A percentile compares a stretch with the other conserved stretches of the same genome.
These are phyloP conservation scores for Trifolium subterraneum DNA, from an alignment of 306 rosid genomes.

Conservation along the genomic window DNA sequence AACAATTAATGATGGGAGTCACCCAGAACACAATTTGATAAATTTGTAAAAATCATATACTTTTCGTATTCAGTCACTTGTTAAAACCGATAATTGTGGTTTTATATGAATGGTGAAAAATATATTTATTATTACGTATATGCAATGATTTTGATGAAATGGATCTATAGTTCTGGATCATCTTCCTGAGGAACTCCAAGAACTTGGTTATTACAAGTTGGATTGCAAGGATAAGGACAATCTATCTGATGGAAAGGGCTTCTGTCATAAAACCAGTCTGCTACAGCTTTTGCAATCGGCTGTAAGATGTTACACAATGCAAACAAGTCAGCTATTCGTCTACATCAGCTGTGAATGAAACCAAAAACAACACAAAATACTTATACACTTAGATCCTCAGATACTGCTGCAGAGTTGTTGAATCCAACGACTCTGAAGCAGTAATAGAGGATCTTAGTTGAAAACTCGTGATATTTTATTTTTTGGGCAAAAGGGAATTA, in stretches of 20 bases:
- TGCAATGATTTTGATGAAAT: conserved; percentile 32
- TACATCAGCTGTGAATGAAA: not conserved
- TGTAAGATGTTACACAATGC: conserved; percentile 46
- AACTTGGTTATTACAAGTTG: conserved; percentile 73
- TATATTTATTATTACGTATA: conserved; percentile 11
- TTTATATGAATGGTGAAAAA: conserved; percentile 40
- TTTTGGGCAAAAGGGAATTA: not conserved
- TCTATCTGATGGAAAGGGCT: conserved; percentile 69
- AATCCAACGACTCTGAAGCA: not conserved
- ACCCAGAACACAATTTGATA: no score
- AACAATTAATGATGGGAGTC: no score
- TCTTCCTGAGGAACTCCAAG: conserved; percentile 34
- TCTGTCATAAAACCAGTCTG: conserved; percentile 83
- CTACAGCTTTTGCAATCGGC: conserved; percentile 86
- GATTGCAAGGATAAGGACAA: conserved; percentile 93
- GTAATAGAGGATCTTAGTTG: not conserved
- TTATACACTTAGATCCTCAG: not conserved
- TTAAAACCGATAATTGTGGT: conserved; percentile 28
- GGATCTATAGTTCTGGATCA: conserved; percentile 48
- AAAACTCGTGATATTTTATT: not conserved
- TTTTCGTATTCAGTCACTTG: conserved; percentile 20
- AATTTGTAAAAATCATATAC: no score
- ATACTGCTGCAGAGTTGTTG: not conserved
- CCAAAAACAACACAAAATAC: not conserved
- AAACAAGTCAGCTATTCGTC: conserved; percentile 29